Evolutionary conservation across 768 basidiomycete genomes (phyloP).

Genomic region (Xerocomellus amylosporus): DNA sequence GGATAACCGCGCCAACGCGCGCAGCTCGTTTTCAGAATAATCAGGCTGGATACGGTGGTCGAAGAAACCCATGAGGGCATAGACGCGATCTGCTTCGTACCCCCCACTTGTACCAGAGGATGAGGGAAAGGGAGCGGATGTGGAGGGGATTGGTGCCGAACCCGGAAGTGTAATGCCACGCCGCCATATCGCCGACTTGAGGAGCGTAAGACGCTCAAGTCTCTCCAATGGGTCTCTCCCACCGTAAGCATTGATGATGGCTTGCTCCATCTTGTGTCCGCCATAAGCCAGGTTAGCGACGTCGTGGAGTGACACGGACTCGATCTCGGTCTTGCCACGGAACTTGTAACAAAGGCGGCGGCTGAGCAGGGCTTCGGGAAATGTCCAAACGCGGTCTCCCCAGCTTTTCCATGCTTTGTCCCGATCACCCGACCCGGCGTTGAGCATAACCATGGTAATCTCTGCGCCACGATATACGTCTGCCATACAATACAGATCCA

Average conservation of each 20-base stretch:
- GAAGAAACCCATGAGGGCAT: conserved; percentile 24
- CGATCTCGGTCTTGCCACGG: neutral
- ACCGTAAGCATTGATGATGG: conserved; percentile 18
- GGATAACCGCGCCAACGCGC: conserved; percentile 17
- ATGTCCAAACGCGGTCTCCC: conserved; percentile 19
- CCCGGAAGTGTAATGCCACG: neutral
- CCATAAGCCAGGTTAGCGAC: conserved; percentile 20
- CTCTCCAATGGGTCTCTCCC: conserved; percentile 20
- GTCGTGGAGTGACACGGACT: neutral
- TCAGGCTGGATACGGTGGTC: conserved; percentile 20
- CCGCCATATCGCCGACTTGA: conserved; percentile 21
- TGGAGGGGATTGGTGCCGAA: neutral
- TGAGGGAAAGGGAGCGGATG: no score
- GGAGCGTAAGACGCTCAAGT: conserved; percentile 13
- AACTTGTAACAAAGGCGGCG: conserved; percentile 6
- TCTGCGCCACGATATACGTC: conserved; percentile 16
- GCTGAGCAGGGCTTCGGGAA: conserved; percentile 16
- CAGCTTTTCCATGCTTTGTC: conserved; percentile 4
- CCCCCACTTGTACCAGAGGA: neutral
- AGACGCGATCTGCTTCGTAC: conserved; percentile 19
- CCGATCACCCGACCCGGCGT: no score
- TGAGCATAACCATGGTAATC: conserved; percentile 13
- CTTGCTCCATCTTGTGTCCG: conserved; percentile 3
- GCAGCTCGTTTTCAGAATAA: conserved; percentile 11
- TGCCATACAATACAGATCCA: conserved; percentile 19